phyloP scores from a whole-genome alignment of 2,329 filamentous ascomycete species.

The Paracorniculantispora psalliotae region DNA sequence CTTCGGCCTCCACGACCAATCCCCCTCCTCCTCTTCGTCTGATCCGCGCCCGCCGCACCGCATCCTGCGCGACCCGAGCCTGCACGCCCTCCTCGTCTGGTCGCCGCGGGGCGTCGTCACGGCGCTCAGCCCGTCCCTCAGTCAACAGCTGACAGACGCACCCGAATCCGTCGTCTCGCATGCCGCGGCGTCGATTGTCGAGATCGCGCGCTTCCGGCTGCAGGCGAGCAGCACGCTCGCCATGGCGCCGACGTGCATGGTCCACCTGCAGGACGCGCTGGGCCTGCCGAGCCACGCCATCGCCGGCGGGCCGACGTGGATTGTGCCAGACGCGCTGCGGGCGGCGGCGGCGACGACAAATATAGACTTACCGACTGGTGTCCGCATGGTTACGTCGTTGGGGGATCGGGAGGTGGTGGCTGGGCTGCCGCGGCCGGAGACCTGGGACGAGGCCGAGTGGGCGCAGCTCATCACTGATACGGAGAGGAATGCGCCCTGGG shows the following conservation, averaged over 20 bases:
- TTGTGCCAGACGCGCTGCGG: not conserved
- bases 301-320: not conserved
- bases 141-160: not conserved
- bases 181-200: not conserved
- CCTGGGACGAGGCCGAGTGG: not conserved
- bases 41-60: not conserved
- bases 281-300: not conserved
- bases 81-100: not conserved
- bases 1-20: not conserved
- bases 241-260: not conserved
- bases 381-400: not conserved
- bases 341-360: not conserved
- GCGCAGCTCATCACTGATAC: not conserved
- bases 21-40: not conserved
- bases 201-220: not conserved
- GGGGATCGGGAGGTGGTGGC: not conserved
- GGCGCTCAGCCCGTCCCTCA: not conserved
- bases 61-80: not conserved
- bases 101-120: not conserved
- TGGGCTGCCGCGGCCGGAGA: not conserved
- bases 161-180: not conserved
- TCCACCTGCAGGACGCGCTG: not conserved
- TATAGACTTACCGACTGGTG: not conserved
- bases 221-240: not conserved
- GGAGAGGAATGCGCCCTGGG: not conserved